Evolutionary conservation across 768 basidiomycete genomes (phyloP), one percentile per base, ranked within the genome.

Genomic region (Collybia nuda): DNA sequence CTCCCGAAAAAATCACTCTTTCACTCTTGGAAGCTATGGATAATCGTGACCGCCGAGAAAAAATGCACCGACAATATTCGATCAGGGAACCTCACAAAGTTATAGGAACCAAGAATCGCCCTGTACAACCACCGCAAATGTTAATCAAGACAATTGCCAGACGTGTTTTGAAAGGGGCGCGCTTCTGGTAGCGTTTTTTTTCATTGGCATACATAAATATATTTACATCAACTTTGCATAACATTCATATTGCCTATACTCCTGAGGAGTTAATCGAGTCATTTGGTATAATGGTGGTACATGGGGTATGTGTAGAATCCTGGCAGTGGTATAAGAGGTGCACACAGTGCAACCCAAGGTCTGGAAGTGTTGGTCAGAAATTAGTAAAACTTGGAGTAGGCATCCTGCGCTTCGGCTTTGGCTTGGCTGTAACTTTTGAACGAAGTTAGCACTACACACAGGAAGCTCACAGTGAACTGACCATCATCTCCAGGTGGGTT

Each of bases 21-120:
- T 57, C 64, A 21, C 50, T 68, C 36, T 50, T 68, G 36, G 56
- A 61, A 49, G 66, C 66, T 14, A 65, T 67, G 66, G 66, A 67
- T 44, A 47, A 41, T 17, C 61, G 61, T 23, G 64, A 64, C 41
- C 53, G 48, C 24, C 3, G 24, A 26, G 24, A 26, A 26, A 26
- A 3, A 7, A 26, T 7, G 24, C 24, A 7, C 7, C 24, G 7
- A n/a, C 12, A 40, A 21, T 29, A 19, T 18, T 2, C n/a, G 14
- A 32, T 7, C n/a, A 22, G 18, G 29, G 12, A 44, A 17, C 26
- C 24, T 23, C 19, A 15, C 21, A 23, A 48, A 21, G 23, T n/a
- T 23, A 19, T 14, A 7, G 5, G 24, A 22, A 48, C 9, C 48
- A 44, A 2, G 18, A 14, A 14, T 21, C n/a, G n/a, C 18, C 19